Evolutionary conservation across 2,329 filamentous ascomycete genomes (phyloP), one percentile per base, ranked within the genome.

Genomic region (Aureobasidium sp.): DNA sequence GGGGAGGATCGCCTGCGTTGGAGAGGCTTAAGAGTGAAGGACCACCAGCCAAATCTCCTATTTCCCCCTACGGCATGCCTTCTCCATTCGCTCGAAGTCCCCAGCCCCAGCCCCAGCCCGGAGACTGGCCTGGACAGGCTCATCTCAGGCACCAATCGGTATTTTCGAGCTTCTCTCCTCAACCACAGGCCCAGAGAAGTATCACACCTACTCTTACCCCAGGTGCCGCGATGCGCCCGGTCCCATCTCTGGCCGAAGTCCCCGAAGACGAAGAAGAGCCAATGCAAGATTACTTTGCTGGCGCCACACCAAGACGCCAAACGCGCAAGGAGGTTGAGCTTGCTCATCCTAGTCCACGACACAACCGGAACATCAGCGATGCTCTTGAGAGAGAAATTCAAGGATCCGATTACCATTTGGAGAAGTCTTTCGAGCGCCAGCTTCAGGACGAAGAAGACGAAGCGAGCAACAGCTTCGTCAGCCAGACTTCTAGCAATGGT

Each of bases 381-480:
- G 89, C 84, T 47, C 79, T 95, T 25, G 90, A 96, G 70, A 87
- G 86, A 63, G 90, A 94, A 66, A 87, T 95, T 60, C 87, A 94
- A 53, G 88, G 92, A 68, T 87, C 89, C 4, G 89, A 95, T 67
- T 93, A 94, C 69, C 89, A 93, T 67, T 74, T 69, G 19, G 45
- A 65, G 23, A 61, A 43, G 23, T 57, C 60, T 23, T 57, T 65
- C n/a, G 60, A 65, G 19, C 61, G 87, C 58, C 87, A 93, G 68
- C 78, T 93, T 51, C 55, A 58, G 13, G 47, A 60, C 21, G 87
- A 92, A 62, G 87, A 91, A 65, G 86, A 88, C 60, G 88, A 90
- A 65, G 70, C 86, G 1, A 35, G 40, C 19, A 51, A 53, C 19
- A 60, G 58, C 11, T 46, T 60, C 31, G 15, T 37, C 27, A 49